Evolutionary conservation across 2,329 filamentous ascomycete genomes (phyloP), one percentile per base, ranked within the genome.

Genomic region (Ophidiomyces ophidiicola): DNA sequence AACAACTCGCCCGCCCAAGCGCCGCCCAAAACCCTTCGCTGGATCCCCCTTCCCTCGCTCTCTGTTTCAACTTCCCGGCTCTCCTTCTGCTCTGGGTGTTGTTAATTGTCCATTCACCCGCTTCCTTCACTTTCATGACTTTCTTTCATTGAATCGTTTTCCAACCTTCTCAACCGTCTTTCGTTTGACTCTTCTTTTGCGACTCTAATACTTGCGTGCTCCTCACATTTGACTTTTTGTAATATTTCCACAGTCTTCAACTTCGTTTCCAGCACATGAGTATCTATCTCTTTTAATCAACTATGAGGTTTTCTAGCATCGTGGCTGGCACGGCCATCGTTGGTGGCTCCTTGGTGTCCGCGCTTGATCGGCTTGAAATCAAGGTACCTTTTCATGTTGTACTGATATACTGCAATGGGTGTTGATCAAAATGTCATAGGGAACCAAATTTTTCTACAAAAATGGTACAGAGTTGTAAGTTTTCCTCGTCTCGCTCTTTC

Each of bases 361-460:
- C 75, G 47, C 60, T 80, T 39, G 74, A 69, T 45, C 57, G 64
- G 18, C 72, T 74, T 46, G 63, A 70, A 42, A 66, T 69, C 69
- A 87, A 87, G 73, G 78, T 79, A 61, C n/a, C n/a, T n/a, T n/a
- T n/a, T n/a, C n/a, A n/a, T n/a, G n/a, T n/a, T n/a, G n/a, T n/a
- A n/a, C n/a, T n/a, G n/a, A n/a, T n/a, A n/a, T n/a, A n/a, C n/a
- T n/a, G 3, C 8, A 10, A 14, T 20, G 29, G 12, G 36, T 15
- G 4, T 8, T 3, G n/a, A 23, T 31, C 26, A n/a, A n/a, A n/a
- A n/a, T 35, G 49, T 41, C 44, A 41, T 54, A 80, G 74, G 79
- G 83, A 51, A 74, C 74, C 58, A 87, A 90, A 64, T 88, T 94
- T 72, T 94, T 92, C 72, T 87, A 82, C 70, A 72, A 82, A 62